phyloP scores from a whole-genome alignment of 208 protist species.

The Trypanosoma theileri region DNA sequence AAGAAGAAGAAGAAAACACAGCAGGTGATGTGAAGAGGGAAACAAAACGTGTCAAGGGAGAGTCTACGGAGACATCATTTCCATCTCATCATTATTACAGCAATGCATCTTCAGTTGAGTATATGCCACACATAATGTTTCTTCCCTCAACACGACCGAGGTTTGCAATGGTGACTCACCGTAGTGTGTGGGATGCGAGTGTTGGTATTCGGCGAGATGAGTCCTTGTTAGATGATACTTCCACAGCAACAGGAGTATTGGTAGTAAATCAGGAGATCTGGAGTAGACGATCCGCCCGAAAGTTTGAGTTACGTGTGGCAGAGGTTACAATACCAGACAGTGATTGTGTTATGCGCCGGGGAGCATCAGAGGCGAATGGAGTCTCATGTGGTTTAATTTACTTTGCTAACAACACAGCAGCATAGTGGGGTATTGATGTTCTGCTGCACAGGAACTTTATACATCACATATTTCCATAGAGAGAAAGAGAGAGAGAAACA shows the following conservation, averaged over 20 bases:
- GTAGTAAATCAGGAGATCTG: constrained; percentile 85
- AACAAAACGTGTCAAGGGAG: constrained; percentile 38
- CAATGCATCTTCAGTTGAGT: constrained; percentile 34
- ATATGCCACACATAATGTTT: constrained; percentile 83
- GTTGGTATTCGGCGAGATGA: constrained; percentile 16
- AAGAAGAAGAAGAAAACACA: constrained; percentile 3
- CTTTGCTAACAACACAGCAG: constrained; percentile 43
- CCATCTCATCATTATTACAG: background rate
- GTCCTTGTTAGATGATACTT: constrained; percentile 37
- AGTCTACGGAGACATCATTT: constrained; percentile 11
- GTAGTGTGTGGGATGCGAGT: constrained; percentile 23
- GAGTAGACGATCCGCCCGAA: constrained; percentile 50
- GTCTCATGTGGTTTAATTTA: constrained; percentile 74
- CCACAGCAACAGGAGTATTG: constrained; percentile 57
- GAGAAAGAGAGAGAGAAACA: background rate
- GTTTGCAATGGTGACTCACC: constrained; percentile 79
- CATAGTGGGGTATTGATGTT: too few relatives aligned
- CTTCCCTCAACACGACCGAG: constrained; percentile 69
- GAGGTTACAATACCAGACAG: constrained; percentile 81
- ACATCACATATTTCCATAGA: background rate
- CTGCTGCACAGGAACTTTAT: background rate
- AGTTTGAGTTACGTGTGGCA: constrained; percentile 75
- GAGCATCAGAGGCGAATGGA: constrained; percentile 55
- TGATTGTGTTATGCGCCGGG: constrained; percentile 43
- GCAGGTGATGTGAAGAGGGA: constrained; percentile 30